Evolutionary conservation across 148 eudicot genomes (phyloP), one percentile per base, ranked within the genome.

Genomic region (Cornus controversa): DNA sequence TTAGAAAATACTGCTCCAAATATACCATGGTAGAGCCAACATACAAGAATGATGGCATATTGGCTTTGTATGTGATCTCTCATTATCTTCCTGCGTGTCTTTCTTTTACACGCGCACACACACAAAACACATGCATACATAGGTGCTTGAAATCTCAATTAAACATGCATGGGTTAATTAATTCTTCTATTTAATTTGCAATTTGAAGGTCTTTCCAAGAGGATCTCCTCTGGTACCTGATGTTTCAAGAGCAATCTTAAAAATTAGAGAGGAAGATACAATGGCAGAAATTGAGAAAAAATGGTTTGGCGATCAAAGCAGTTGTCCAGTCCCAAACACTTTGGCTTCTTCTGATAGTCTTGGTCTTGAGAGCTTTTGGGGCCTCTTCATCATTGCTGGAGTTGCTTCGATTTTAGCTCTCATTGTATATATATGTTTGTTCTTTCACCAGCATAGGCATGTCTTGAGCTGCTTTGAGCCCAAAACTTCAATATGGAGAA

Each of bases 191-290:
- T 10, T n/a, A n/a, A n/a, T n/a, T 18, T 36, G 10, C 50, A 58
- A 47, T 47, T 20, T 78, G 64, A 28, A 84, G 87, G 84, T 68
- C 42, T 81, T 81, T 45, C 85, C 85, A 15, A 83, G 42, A n/a
- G 83, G 86, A 11, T 86, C 89, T 0, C 77, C 77, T 22, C 79
- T 87, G 22, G 82, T 78, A 20, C 62, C 77, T 4, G 84, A 77
- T 47, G 77, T 86, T 74, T 86, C 89, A 26, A 73, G 76, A 54
- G 78, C 77, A 58, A 69, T 86, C 79, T 36, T 86, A 31, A 66
- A 68, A 8, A 77, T 86, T 31, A 84, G 82, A 10, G 82, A 86
- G 76, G 80, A 80, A 24, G 71, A 74, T 13, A 20, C 54, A 27
- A 84, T 84, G 83, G 20, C 24, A 1, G 10, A 0, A 14, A 57